phyloP scores from a whole-genome alignment of 2,329 filamentous ascomycete genomes.

The Arachnopeziza araneosa region DNA sequence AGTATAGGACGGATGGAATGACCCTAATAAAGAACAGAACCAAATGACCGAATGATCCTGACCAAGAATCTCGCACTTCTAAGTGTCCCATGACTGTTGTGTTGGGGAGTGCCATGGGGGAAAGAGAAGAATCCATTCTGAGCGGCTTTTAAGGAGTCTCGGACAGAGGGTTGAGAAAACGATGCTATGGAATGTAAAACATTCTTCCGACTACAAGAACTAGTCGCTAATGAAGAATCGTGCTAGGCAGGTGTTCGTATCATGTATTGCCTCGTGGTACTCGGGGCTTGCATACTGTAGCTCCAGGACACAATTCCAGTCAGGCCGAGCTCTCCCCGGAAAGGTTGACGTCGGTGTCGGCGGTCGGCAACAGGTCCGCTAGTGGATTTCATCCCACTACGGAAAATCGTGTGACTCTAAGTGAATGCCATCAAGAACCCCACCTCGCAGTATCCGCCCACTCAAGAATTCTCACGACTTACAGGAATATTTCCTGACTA shows the following conservation, averaged over 20 bases:
- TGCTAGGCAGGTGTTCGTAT: constrained; percentile 10
- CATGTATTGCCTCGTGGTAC: constrained; percentile 12
- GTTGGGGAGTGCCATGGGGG: constrained; percentile 18
- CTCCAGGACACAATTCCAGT: not conserved
- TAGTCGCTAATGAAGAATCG: not conserved
- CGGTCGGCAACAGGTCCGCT: not conserved
- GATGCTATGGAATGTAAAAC: constrained; percentile 7
- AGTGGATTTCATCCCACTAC: not conserved
- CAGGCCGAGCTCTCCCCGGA: not conserved
- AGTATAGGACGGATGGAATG: constrained; percentile 61
- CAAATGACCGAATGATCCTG: constrained; percentile 50
- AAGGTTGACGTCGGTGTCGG: not conserved
- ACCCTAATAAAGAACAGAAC: constrained; percentile 51
- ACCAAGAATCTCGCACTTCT: constrained; percentile 45
- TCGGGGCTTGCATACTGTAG: not conserved
- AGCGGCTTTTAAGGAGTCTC: constrained; percentile 17
- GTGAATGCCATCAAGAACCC: not conserved
- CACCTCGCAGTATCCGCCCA: not conserved
- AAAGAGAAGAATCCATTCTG: constrained; percentile 19
- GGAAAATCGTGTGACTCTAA: not conserved
- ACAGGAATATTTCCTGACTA: not conserved
- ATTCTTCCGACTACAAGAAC: constrained; percentile 1
- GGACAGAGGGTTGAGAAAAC: constrained; percentile 10
- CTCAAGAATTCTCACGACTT: not conserved
- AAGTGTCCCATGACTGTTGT: constrained; percentile 22